A percentile compares a stretch with the other conserved stretches of the same genome.
Evolutionary conservation across 495 filamentous ascomycete genomes (phyloP).

Genomic region (Diplogelasinospora grovesii): DNA sequence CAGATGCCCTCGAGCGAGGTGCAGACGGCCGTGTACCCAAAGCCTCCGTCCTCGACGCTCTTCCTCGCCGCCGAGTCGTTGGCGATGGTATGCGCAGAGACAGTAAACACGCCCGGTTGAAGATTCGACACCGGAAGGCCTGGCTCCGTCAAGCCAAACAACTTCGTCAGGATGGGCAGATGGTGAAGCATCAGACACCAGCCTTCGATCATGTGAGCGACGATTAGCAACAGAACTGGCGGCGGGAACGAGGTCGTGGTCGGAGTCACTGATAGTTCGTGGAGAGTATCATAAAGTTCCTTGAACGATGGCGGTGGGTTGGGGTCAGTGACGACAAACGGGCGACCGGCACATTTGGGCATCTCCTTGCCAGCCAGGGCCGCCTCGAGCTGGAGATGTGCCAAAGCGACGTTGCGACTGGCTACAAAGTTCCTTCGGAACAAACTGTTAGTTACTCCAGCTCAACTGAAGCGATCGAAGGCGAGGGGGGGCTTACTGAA

Average conservation of each 20-base stretch:
- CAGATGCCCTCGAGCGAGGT: constrained; percentile 47
- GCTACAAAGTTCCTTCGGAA: constrained; percentile 39
- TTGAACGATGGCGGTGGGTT: constrained; percentile 27
- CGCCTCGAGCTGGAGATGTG: constrained; percentile 51
- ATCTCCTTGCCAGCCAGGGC: constrained; percentile 33
- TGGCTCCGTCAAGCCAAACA: constrained; percentile 31
- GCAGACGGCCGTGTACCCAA: constrained; percentile 41
- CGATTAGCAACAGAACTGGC: constrained; percentile 38
- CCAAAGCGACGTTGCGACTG: constrained; percentile 50
- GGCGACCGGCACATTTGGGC: constrained; percentile 34
- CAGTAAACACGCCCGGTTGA: constrained; percentile 45
- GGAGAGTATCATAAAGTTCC: constrained; percentile 25
- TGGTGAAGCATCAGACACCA: constrained; percentile 23
- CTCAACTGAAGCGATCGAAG: no score
- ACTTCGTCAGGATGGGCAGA: constrained; percentile 26
- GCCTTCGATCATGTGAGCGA: constrained; percentile 44
- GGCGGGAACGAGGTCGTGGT: constrained; percentile 28
- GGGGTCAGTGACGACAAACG: constrained; percentile 35
- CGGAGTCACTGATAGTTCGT: constrained; percentile 17
- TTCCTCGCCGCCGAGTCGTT: constrained; percentile 42
- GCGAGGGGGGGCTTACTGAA: constrained; percentile 29
- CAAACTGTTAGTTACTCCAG: constrained; percentile 3
- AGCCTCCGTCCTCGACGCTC: constrained; percentile 42
- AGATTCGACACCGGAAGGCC: constrained; percentile 32
- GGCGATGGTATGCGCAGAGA: constrained; percentile 36